Percentiles rank a stretch among this genome's conserved stretches.
Conservation (phyloP, 352 stramenopile species). For the Pythium inflatum region DNA sequence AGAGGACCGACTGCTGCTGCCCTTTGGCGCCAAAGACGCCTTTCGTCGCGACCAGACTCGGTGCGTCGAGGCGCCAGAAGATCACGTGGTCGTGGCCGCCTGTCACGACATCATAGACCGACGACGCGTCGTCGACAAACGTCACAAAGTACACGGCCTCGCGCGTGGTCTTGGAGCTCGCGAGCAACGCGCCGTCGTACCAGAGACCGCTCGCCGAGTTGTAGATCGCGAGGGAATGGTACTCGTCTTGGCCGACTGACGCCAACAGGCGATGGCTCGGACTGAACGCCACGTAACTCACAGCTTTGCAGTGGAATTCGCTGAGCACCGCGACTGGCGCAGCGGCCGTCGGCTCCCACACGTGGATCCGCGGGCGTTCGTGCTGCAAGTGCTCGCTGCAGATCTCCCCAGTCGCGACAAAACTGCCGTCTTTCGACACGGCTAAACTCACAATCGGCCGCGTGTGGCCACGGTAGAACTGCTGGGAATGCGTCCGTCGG, state of each 20-base stretch:
- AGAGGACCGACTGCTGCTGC: slow-evolving; percentile 61
- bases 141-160: slow-evolving; percentile 62
- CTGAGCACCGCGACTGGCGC: slow-evolving; percentile 51
- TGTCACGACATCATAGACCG: slow-evolving; percentile 57
- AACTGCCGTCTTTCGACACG: slow-evolving; percentile 49
- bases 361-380: slow-evolving; percentile 67
- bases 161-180: slow-evolving; percentile 51
- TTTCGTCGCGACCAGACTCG: slow-evolving; percentile 50
- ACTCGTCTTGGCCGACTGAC: slow-evolving; percentile 72
- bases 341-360: slow-evolving; percentile 76
- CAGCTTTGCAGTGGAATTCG: slow-evolving; percentile 67
- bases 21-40: slow-evolving; percentile 69
- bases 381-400: slow-evolving; percentile 54
- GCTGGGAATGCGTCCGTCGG: slow-evolving; percentile 63
- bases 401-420: slow-evolving; percentile 77
- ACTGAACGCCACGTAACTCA: slow-evolving; percentile 70
- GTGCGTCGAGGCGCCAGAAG: slow-evolving; percentile 70
- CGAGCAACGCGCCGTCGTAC: slow-evolving; percentile 66
- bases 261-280: slow-evolving; percentile 50
- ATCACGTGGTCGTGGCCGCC: slow-evolving; percentile 69
- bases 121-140: slow-evolving; percentile 55
- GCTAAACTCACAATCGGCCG: slow-evolving; percentile 64
- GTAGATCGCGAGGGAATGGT: slow-evolving; percentile 77
- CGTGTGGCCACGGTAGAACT: slow-evolving; percentile 65
- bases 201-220: slow-evolving; percentile 57